These are phyloP conservation scores for Apiospora sp. DNA, from an alignment of 2,329 filamentous ascomycete genomes.

Conservation along the genomic window DNA sequence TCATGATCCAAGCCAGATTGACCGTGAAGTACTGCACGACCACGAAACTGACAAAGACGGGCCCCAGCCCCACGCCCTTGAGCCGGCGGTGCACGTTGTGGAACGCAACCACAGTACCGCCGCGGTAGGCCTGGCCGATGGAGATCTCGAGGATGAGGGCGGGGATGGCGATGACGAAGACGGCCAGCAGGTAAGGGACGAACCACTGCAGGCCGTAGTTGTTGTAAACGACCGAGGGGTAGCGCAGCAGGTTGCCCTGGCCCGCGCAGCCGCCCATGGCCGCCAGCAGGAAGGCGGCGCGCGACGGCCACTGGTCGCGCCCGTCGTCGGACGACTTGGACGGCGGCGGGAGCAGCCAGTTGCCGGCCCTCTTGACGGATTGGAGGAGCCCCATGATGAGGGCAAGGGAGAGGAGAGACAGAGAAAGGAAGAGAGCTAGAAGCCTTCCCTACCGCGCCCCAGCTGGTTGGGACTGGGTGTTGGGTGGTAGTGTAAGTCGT, in stretches of 20 bases:
- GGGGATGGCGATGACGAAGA: conserved; percentile 64
- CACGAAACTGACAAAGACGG: conserved; percentile 60
- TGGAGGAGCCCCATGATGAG: not conserved
- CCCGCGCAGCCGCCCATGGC: conserved; percentile 66
- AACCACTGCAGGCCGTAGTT: conserved; percentile 69
- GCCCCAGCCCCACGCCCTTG: conserved; percentile 61
- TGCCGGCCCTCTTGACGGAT: conserved; percentile 37
- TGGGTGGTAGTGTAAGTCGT: not conserved
- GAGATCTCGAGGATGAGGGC: conserved; percentile 67
- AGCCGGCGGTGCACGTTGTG: conserved; percentile 61
- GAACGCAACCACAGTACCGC: conserved; percentile 62
- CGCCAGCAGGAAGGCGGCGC: conserved; percentile 62
- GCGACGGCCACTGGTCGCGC: conserved; percentile 63
- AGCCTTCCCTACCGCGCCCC: not conserved
- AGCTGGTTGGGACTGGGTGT: not conserved
- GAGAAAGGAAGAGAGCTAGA: not conserved
- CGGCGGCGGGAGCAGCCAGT: conserved; percentile 47
- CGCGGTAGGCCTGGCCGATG: conserved; percentile 72
- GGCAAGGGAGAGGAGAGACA: not conserved
- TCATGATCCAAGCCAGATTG: conserved; percentile 66
- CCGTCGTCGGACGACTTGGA: conserved; percentile 49
- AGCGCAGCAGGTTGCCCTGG: conserved; percentile 65
- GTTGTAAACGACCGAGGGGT: conserved; percentile 66
- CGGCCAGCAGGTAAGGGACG: conserved; percentile 62
- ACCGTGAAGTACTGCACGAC: conserved; percentile 66